Conservation (phyloP, 2,329 filamentous ascomycete species). For the Colletotrichum sp. region DNA sequence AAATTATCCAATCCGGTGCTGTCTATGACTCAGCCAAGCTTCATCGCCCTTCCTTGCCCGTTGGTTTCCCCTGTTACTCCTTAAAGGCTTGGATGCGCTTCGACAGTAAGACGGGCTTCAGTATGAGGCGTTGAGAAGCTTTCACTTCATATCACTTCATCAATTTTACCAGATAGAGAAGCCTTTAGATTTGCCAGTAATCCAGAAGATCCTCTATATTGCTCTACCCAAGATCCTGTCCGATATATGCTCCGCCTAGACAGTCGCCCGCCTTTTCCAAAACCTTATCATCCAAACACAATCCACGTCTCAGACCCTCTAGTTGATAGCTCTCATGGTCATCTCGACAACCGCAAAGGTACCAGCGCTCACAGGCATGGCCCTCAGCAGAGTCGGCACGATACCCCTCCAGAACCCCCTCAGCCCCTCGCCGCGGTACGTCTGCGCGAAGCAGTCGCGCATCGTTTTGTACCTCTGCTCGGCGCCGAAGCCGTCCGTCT, state of each 20-base stretch:
- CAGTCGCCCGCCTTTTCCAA: background rate
- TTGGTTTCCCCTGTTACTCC: no score
- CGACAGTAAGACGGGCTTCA: no score
- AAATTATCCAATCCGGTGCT: no score
- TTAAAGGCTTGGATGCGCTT: no score
- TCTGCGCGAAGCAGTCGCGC: slow-evolving; percentile 89
- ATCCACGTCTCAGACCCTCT: background rate
- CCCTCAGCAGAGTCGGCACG: slow-evolving; percentile 86
- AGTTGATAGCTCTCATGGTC: slow-evolving; percentile 67
- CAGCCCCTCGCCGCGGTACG: slow-evolving; percentile 76
- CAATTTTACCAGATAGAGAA: accelerated
- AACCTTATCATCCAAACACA: background rate
- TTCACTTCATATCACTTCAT: accelerated
- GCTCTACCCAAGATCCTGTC: background rate
- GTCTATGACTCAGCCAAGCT: no score
- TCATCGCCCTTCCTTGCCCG: no score
- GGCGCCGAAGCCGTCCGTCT: slow-evolving; percentile 87
- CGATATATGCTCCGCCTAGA: background rate
- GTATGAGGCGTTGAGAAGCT: no score
- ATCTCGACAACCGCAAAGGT: slow-evolving; percentile 87
- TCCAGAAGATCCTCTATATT: background rate
- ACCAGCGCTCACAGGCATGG: slow-evolving; percentile 97
- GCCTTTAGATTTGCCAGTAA: accelerated
- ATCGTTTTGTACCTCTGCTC: slow-evolving; percentile 78
- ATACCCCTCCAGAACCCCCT: slow-evolving; percentile 95